A percentile compares a stretch with the other conserved stretches of the same genome.
Conservation (phyloP, 441 rosid genomes). For the Pelargonium citronellum region DNA sequence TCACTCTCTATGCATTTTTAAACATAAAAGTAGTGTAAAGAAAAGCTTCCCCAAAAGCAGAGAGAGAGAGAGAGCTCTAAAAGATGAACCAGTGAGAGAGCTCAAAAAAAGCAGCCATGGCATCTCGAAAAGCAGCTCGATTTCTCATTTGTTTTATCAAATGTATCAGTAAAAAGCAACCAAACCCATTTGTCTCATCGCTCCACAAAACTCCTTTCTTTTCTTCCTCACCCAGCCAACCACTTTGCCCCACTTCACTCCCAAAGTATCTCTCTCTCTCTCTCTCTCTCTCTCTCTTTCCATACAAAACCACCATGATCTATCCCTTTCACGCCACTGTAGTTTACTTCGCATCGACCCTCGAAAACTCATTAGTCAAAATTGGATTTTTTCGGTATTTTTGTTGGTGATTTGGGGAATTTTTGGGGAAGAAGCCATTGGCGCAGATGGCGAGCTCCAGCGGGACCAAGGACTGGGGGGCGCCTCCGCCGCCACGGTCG, state of each 20-base stretch:
- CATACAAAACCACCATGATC: conserved; percentile 16
- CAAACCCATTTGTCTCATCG: neutral
- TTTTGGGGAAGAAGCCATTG: neutral
- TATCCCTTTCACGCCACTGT: neutral
- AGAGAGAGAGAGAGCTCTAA: neutral
- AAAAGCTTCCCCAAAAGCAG: no score
- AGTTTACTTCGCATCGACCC: neutral
- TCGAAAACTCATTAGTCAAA: neutral
- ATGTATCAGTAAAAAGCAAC: neutral
- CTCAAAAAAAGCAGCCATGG: neutral
- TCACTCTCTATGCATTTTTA: no score
- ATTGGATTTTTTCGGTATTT: neutral
- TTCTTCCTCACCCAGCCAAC: conserved; percentile 47
- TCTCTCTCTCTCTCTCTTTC: conserved; percentile 21
- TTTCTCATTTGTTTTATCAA: neutral
- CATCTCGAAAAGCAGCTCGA: neutral
- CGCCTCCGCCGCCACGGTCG: conserved; percentile 27
- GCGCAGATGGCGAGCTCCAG: conserved; percentile 72
- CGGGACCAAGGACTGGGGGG: conserved; percentile 38
- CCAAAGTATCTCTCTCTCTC: conserved; percentile 45
- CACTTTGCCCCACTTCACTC: conserved; percentile 49
- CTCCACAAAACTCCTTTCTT: neutral
- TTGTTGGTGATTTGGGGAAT: neutral
- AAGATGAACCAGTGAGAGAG: neutral
- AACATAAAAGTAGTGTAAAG: no score